phyloP scores from a whole-genome alignment of 2,329 filamentous ascomycete species.

The Fusarium sp. region DNA sequence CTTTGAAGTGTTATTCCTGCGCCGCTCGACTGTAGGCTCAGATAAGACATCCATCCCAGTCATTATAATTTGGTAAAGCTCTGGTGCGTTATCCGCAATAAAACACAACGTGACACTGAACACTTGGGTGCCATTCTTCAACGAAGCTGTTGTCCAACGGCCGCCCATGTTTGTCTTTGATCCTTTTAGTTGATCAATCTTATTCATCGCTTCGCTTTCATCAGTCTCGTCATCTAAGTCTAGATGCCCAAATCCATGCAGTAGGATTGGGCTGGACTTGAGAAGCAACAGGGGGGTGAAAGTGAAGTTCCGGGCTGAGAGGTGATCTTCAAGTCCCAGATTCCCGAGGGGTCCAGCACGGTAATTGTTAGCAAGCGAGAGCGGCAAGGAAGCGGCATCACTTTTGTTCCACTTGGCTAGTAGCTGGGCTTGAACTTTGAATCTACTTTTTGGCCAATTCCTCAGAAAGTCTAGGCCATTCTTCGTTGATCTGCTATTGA shows the following conservation, averaged over 20 bases:
- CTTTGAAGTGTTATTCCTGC: background rate
- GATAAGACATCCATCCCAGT: too few relatives aligned
- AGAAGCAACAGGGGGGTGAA: background rate
- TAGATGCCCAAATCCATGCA: background rate
- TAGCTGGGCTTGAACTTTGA: background rate
- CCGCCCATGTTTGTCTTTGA: background rate
- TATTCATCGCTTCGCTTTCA: background rate
- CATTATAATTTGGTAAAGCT: background rate
- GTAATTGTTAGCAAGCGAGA: background rate
- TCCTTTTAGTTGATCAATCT: background rate
- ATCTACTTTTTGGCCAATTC: background rate
- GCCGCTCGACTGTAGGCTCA: background rate
- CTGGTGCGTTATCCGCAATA: rapidly evolving
- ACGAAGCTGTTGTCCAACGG: background rate
- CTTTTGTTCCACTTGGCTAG: background rate
- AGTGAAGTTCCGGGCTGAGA: background rate
- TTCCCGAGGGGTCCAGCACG: rapidly evolving
- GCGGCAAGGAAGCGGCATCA: rapidly evolving
- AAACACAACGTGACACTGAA: background rate
- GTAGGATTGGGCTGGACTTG: background rate
- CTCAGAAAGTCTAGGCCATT: background rate
- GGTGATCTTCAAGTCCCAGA: background rate
- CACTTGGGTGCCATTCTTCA: background rate
- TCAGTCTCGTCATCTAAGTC: background rate
- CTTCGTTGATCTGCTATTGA: too few relatives aligned